Conservation (phyloP, 129 eudicot species). For the Helichrysum umbraculigerum region DNA sequence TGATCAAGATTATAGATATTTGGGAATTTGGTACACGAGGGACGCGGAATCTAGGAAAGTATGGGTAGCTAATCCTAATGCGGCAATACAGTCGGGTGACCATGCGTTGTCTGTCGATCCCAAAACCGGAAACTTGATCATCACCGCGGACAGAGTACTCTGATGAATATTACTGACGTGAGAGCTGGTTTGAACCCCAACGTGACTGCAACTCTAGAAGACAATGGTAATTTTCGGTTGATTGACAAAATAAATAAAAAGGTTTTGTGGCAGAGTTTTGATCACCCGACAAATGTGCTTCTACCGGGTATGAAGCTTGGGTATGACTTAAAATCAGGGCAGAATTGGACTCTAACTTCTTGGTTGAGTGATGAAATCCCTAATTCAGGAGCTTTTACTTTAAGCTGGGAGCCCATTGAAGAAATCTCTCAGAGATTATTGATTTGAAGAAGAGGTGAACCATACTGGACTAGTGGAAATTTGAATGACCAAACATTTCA, state of each 20-base stretch:
- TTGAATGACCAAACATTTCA: neutral
- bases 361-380: constrained; percentile 14
- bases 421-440: constrained; percentile 11
- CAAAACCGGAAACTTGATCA: constrained; percentile 27
- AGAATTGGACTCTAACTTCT: constrained; percentile 32
- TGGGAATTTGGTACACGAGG: constrained; percentile 44
- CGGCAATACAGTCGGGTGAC: constrained; percentile 1
- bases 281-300: constrained; percentile 35
- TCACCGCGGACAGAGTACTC: constrained; percentile 2
- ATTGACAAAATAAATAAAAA: constrained; percentile 12
- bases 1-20: constrained; percentile 5
- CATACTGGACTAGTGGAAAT: constrained; percentile 28
- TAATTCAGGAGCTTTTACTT: constrained; percentile 23
- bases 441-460: constrained; percentile 21
- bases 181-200: constrained; percentile 18
- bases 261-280: constrained; percentile 44
- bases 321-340: neutral
- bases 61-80: too few species aligned
- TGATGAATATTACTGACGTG: constrained; percentile 22
- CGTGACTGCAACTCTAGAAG: constrained; percentile 29
- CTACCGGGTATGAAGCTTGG: constrained; percentile 49
- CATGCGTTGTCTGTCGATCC: constrained; percentile 19
- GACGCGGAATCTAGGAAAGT: constrained; percentile 20
- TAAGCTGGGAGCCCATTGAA: constrained; percentile 24
- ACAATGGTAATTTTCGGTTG: constrained; percentile 37